Conservation (phyloP, 129 eudicot genomes). For the Glebionis coronaria region DNA sequence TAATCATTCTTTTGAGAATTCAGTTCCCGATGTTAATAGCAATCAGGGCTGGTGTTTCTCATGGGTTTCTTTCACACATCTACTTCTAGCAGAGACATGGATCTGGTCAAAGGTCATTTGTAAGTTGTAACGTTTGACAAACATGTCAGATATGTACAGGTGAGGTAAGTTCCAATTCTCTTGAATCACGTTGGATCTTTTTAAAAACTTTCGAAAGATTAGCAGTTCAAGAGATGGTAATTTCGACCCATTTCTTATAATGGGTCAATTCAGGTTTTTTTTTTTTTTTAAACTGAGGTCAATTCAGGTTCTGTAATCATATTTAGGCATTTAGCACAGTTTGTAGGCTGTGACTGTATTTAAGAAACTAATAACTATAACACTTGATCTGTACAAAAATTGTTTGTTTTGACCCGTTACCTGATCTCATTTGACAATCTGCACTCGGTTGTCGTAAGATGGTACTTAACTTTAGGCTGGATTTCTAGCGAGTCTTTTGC, state of each 20-base stretch:
- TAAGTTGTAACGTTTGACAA: constrained; percentile 71
- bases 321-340: too few relatives aligned
- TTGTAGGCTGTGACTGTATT: too few relatives aligned
- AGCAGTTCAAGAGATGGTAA: too few relatives aligned
- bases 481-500: constrained; percentile 61
- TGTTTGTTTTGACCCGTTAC: neutral
- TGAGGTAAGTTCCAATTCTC: neutral
- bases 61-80: constrained; percentile 66
- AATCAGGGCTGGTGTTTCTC: constrained; percentile 60
- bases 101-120: constrained; percentile 87
- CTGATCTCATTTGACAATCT: neutral
- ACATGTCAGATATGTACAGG: constrained; percentile 94
- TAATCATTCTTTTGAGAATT: constrained; percentile 41
- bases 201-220: too few relatives aligned
- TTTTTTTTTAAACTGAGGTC: too few relatives aligned
- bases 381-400: too few relatives aligned
- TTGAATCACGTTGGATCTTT: too few relatives aligned
- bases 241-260: neutral
- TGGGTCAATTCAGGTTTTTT: too few relatives aligned
- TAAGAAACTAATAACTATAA: too few relatives aligned
- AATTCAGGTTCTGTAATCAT: too few relatives aligned
- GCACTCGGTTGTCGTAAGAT: neutral
- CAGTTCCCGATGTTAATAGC: constrained; percentile 75
- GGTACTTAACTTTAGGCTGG: constrained; percentile 46
- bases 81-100: constrained; percentile 92